Conservation (phyloP, 1,284 basidiomycete genomes). For the Melampsora larici-populina region DNA sequence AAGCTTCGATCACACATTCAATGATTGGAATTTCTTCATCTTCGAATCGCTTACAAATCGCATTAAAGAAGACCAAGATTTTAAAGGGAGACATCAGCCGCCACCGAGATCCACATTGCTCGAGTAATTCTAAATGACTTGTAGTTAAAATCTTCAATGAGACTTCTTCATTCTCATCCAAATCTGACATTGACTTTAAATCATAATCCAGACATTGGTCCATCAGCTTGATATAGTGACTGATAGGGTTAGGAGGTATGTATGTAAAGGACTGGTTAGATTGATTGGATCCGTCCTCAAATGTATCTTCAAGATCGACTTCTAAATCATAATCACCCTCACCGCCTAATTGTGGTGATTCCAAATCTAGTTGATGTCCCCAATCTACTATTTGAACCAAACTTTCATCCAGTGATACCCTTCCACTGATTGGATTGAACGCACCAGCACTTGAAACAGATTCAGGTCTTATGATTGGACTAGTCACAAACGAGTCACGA, state of each 20-base stretch:
- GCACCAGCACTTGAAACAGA: slow-evolving; percentile 22
- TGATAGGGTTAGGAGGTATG: slow-evolving; percentile 82
- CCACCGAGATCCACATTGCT: slow-evolving; percentile 85
- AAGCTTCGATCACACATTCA: slow-evolving; percentile 87
- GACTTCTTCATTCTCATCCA: slow-evolving; percentile 93
- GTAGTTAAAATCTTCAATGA: slow-evolving; percentile 85
- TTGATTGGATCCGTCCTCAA: background rate
- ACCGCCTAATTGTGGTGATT: background rate
- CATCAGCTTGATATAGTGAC: slow-evolving; percentile 77
- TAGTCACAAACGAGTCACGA: background rate
- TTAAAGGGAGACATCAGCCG: slow-evolving; percentile 76
- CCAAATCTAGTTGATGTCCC: background rate
- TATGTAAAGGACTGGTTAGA: slow-evolving; percentile 61
- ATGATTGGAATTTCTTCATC: slow-evolving; percentile 78
- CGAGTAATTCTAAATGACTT: slow-evolving; percentile 74
- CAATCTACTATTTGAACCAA: slow-evolving; percentile 16
- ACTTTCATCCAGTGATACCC: slow-evolving; percentile 11
- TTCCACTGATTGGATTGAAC: background rate
- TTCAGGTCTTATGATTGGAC: slow-evolving; percentile 19
- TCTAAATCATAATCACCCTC: slow-evolving; percentile 13
- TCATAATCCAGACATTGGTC: slow-evolving; percentile 80
- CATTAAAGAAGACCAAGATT: slow-evolving; percentile 74
- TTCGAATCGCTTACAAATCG: slow-evolving; percentile 83
- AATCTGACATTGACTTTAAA: slow-evolving; percentile 80
- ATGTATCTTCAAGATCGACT: slow-evolving; percentile 6